phyloP scores from a whole-genome alignment of 2,329 filamentous ascomycete species.

The Trichoderma polysporum region DNA sequence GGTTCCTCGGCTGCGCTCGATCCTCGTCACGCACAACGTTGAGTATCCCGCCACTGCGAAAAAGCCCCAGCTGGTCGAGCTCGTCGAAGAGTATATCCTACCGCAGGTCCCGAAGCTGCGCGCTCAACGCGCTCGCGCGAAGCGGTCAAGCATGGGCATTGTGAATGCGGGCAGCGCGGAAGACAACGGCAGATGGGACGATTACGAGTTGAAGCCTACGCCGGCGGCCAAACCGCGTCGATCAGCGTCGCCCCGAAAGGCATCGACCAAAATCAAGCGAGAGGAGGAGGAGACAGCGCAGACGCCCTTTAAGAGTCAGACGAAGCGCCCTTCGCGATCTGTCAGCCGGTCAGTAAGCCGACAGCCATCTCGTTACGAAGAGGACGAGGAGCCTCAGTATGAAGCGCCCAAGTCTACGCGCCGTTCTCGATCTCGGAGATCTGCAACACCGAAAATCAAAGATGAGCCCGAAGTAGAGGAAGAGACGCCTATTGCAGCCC shows the following conservation, averaged over 20 bases:
- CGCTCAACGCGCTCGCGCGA: slow-evolving; percentile 71
- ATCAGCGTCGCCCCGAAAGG: slow-evolving; percentile 56
- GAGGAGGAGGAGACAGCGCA: slow-evolving; percentile 47
- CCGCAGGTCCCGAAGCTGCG: slow-evolving; percentile 78
- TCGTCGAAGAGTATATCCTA: slow-evolving; percentile 77
- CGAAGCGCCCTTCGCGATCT: slow-evolving; percentile 56
- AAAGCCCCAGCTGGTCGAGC: slow-evolving; percentile 80
- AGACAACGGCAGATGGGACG: slow-evolving; percentile 61
- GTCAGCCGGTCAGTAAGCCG: slow-evolving; percentile 55
- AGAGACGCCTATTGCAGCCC: slow-evolving; percentile 16
- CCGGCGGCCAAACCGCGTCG: slow-evolving; percentile 47
- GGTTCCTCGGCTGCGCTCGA: slow-evolving; percentile 83
- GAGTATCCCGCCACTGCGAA: slow-evolving; percentile 86
- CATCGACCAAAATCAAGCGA: slow-evolving; percentile 52
- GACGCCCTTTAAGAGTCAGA: slow-evolving; percentile 45
- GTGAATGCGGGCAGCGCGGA: slow-evolving; percentile 65
- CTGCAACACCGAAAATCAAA: slow-evolving; percentile 54
- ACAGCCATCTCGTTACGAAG: slow-evolving; percentile 54
- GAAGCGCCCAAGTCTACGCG: slow-evolving; percentile 43
- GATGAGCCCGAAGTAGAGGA: slow-evolving; percentile 47
- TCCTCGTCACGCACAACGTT: slow-evolving; percentile 85
- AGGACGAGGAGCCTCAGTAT: slow-evolving; percentile 39
- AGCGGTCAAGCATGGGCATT: slow-evolving; percentile 86
- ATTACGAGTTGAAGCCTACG: slow-evolving; percentile 55
- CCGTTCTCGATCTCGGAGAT: slow-evolving; percentile 53